These are phyloP conservation scores for Beauveria medogensis DNA, from an alignment of 2,329 filamentous ascomycete genomes.

Conservation along the genomic window DNA sequence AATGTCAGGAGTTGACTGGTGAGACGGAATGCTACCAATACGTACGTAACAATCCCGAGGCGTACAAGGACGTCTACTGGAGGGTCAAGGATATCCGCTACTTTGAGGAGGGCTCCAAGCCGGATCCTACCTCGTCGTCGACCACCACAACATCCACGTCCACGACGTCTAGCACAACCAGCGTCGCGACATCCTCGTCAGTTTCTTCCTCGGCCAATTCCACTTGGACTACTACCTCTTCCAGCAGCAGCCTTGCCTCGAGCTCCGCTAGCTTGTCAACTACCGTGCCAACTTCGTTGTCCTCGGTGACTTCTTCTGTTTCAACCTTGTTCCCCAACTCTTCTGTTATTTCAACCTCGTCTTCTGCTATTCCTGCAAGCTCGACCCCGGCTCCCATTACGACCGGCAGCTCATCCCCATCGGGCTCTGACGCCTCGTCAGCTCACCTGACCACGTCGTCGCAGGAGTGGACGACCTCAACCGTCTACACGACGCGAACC, in stretches of 20 bases:
- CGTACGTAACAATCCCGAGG: conserved; percentile 27
- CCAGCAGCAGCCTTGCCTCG: not conserved
- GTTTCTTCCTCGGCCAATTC: not conserved
- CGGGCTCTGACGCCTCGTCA: not conserved
- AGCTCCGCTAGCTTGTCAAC: not conserved
- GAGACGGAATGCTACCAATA: conserved; percentile 27
- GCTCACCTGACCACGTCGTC: not conserved
- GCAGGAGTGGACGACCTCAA: conserved; percentile 18
- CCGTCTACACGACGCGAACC: conserved; percentile 21
- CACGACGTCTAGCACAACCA: conserved; percentile 9
- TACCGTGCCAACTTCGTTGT: not conserved
- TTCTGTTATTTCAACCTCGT: not conserved
- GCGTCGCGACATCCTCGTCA: not conserved
- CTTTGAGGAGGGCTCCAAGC: conserved; percentile 18
- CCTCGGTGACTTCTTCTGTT: not conserved
- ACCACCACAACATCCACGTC: conserved; percentile 12
- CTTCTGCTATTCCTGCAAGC: not conserved
- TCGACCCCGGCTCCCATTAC: not conserved
- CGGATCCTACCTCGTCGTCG: conserved; percentile 18
- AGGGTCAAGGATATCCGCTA: conserved; percentile 36
- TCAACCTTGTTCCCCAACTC: not conserved
- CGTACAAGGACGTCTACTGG: conserved; percentile 32
- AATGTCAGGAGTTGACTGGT: conserved; percentile 19
- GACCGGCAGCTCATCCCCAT: not conserved
- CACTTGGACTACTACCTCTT: conserved; percentile 12